phyloP scores from a whole-genome alignment of 352 stramenopile species.

The Globisporangium apiculatum region DNA sequence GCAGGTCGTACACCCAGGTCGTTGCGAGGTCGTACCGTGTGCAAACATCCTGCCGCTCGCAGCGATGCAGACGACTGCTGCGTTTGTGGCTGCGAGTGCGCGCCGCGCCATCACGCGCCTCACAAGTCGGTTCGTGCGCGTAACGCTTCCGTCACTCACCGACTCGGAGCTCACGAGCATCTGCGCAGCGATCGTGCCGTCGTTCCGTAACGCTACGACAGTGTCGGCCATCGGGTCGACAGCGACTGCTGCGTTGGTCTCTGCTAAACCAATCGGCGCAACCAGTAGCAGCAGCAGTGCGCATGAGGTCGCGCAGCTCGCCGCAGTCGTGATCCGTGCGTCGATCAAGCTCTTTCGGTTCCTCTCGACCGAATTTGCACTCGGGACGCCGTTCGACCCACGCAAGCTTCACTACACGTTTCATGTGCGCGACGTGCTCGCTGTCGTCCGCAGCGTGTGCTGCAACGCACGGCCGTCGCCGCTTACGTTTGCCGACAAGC shows the following conservation, averaged over 20 bases:
- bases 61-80: slow-evolving; percentile 16
- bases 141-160: slow-evolving; percentile 21
- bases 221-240: not conserved
- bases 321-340: slow-evolving; percentile 38
- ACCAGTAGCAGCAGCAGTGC: not conserved
- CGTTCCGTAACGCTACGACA: not conserved
- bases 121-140: slow-evolving; percentile 23
- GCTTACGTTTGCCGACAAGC: slow-evolving; percentile 36
- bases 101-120: slow-evolving; percentile 19
- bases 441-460: slow-evolving; percentile 37
- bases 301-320: slow-evolving; percentile 32
- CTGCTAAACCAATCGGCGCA: not conserved
- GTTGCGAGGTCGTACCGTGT: slow-evolving; percentile 22
- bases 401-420: slow-evolving; percentile 54
- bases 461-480: slow-evolving; percentile 23
- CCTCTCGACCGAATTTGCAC: slow-evolving; percentile 15
- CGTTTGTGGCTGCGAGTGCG: not conserved
- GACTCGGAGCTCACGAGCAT: slow-evolving; percentile 48
- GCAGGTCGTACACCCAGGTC: slow-evolving; percentile 28
- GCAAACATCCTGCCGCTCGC: slow-evolving; percentile 21
- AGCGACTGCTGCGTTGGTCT: not conserved
- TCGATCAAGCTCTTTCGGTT: slow-evolving; percentile 47
- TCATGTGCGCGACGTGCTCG: slow-evolving; percentile 28
- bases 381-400: slow-evolving; percentile 16
- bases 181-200: slow-evolving; percentile 23